Base-by-base conservation (phyloP, 306 rosid species). In the Casuarina cunninghamiana region DNA sequence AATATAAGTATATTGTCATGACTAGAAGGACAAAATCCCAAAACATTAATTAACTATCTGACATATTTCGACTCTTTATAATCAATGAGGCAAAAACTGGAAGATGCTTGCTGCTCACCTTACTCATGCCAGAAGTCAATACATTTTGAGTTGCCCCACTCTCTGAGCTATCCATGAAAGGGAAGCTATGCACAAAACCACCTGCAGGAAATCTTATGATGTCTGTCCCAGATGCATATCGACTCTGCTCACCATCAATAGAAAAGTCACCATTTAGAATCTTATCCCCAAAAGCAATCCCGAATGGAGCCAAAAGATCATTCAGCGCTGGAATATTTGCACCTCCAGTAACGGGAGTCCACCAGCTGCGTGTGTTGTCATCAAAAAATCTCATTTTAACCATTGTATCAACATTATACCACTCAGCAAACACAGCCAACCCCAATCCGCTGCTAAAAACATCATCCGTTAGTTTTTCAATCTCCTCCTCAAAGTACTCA, bases 271-370 rank as follows among this genome's bases (percentile, higher is more conserved):
- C 98, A 62, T 87, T 95, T 83, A 92, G 83, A 83, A 95, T 95
- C 85, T 92, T 95, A 78, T 95, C 93, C 63, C 97, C 97, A 78
- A 95, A 95, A 78, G 98, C 97, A 86, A 95, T 92, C 77, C 97
- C 96, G 83, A 95, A 92, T 53, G 98, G 96, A 74, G 93, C 97
- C 88, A 95, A 90, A 68, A 92, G 93, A 80, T 93, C 91, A 83
- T 95, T 95, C 60, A 91, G 86, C 32, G 99, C 97, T 53, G 97
- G 97, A 87, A 91, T 69, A 88, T 95, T 95, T 78, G 97, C 90
- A 15, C 97, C 99, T 78, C 97, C 99, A 39, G 99, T 95, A 63
- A 90, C 96, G 12, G 99, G 97, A 78, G 97, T 95, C 99, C 99
- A 95, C 99, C 99, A 95, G 81, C 99, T 93, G 74, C 99, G 84